A percentile compares a stretch with the other conserved stretches of the same genome.
phyloP scores from a whole-genome alignment of 495 filamentous ascomycete genomes.

The Cudoniella acicularis region DNA sequence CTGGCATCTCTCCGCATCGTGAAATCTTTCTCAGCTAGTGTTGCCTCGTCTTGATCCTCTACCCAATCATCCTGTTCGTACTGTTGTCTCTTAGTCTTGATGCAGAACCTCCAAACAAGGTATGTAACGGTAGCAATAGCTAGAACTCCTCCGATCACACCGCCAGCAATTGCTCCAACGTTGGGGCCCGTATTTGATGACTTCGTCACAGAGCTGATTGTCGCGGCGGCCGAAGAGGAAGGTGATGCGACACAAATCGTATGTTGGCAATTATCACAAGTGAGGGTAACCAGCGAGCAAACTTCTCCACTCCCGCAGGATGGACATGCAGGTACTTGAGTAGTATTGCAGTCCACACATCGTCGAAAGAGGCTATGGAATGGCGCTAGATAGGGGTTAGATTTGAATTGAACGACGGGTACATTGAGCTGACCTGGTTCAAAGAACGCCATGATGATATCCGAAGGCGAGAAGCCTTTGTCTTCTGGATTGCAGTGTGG shows the following conservation, averaged over 20 bases:
- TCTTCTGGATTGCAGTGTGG: background rate
- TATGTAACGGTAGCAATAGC: slow-evolving; percentile 67
- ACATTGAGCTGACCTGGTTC: background rate
- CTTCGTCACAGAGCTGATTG: slow-evolving; percentile 23
- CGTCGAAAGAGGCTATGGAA: slow-evolving; percentile 41
- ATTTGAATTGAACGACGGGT: background rate
- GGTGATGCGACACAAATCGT: slow-evolving; percentile 55
- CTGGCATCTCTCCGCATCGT: slow-evolving; percentile 59
- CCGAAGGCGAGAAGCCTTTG: background rate
- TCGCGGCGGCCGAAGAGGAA: slow-evolving; percentile 30
- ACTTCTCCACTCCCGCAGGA: slow-evolving; percentile 40
- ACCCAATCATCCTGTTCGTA: slow-evolving; percentile 44
- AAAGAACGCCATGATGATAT: background rate
- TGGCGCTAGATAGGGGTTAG: slow-evolving; percentile 7
- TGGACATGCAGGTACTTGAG: slow-evolving; percentile 46
- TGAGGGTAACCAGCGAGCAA: slow-evolving; percentile 53
- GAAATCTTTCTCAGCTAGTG: slow-evolving; percentile 48
- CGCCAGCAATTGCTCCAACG: slow-evolving; percentile 77
- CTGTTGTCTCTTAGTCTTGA: slow-evolving; percentile 71
- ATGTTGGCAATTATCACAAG: slow-evolving; percentile 55
- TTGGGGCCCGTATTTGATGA: slow-evolving; percentile 48
- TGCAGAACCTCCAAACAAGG: slow-evolving; percentile 80
- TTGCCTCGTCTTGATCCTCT: slow-evolving; percentile 44
- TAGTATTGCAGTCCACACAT: slow-evolving; percentile 38
- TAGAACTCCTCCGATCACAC: slow-evolving; percentile 73